Percentiles rank a stretch among this genome's conserved stretches.
These are phyloP conservation scores for Beauveria brongniartii DNA, from an alignment of 2,329 filamentous ascomycete genomes.

Conservation along the genomic window DNA sequence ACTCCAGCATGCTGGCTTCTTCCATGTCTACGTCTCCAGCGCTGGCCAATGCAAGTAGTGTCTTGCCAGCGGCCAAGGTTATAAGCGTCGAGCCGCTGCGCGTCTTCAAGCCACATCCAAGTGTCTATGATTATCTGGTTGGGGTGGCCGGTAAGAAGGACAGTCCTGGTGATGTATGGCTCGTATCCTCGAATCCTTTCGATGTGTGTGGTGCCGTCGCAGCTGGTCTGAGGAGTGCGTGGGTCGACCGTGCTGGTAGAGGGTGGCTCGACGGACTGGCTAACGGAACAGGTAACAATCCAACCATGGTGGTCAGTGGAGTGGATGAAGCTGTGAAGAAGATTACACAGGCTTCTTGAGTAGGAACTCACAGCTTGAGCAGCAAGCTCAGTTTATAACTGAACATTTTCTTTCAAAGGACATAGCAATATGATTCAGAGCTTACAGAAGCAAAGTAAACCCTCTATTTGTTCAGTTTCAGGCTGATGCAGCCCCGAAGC, in stretches of 20 bases:
- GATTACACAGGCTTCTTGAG: conserved; percentile 16
- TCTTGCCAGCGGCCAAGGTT: conserved; percentile 38
- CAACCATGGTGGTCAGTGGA: conserved; percentile 45
- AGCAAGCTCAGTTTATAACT: neutral
- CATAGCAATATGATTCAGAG: too few species aligned
- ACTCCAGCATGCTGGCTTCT: conserved; percentile 50
- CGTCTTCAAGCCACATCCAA: conserved; percentile 58
- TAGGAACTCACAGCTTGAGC: neutral
- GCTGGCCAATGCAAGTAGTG: conserved; percentile 36
- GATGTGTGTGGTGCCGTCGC: conserved; percentile 58
- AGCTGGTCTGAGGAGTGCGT: conserved; percentile 54
- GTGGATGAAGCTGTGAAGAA: conserved; percentile 48
- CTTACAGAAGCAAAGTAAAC: too few species aligned
- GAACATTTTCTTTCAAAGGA: too few species aligned
- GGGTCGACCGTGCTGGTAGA: conserved; percentile 54
- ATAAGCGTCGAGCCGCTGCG: conserved; percentile 53
- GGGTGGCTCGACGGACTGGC: conserved; percentile 60
- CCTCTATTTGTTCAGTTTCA: neutral
- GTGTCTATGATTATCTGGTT: conserved; percentile 53
- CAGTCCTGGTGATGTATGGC: conserved; percentile 48
- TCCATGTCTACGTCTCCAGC: conserved; percentile 51
- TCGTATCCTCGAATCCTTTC: conserved; percentile 67
- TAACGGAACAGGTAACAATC: conserved; percentile 34
- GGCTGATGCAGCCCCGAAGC: neutral
- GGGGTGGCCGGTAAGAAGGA: conserved; percentile 38